Evolutionary conservation across 192 early-diverging fungal genomes (phyloP), one percentile per base, ranked within the genome.

Genomic region (Backusella tuberculispora): DNA sequence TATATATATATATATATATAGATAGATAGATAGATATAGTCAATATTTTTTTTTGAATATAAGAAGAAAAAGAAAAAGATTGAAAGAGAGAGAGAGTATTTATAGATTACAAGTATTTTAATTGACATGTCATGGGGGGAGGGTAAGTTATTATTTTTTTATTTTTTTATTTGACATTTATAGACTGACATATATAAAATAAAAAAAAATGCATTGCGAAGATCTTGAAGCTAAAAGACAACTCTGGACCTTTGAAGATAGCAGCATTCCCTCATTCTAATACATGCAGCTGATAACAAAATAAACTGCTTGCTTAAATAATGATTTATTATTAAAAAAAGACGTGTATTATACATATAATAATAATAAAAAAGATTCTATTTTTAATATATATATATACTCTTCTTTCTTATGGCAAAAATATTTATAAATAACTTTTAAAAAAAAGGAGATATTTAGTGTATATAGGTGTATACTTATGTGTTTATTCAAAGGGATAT

Each of bases 91-190:
- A 34, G 29, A 34, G 50, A 53, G 50, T 15, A 53, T 53, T 10
- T 53, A 53, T 21, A 53, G n/a, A 53, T 19, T 34, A 53, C 50
- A 53, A 7, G 50, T 53, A 53, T 53, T 53, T 53, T 53, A 53
- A 53, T 53, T 53, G 50, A 53, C 50, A 53, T 53, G 50, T 53
- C 50, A 53, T 53, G 50, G 50, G 50, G 50, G 50, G 50, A 19
- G 10, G 50, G 50, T 19, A 19, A 34, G 29, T 34, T 19, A 17
- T 53, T 53, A 19, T 24, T n/a, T n/a, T n/a, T n/a, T n/a, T n/a
- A n/a, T n/a, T n/a, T n/a, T n/a, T n/a, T 47, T 53, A 21, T 21
- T 53, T 53, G 50, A 53, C 50, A 53, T 19, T 53, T 53, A 53
- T 53, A 19, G 50, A 19, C 50, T 34, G 29, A 34, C n/a, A 53